phyloP scores from a whole-genome alignment of 495 filamentous ascomycete species.

The Aspergillus hancockii region DNA sequence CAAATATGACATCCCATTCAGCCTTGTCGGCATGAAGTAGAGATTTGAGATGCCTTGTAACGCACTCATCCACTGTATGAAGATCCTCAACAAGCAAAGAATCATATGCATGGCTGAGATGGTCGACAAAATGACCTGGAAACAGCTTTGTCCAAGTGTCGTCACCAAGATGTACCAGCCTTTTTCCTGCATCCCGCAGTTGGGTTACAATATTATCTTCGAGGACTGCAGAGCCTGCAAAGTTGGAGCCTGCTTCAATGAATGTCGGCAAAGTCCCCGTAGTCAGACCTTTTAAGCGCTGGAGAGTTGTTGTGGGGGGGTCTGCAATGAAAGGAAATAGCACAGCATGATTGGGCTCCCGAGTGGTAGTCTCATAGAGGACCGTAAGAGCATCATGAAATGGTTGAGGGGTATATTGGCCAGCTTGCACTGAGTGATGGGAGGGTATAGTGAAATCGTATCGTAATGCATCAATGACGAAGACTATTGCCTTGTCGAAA shows the following conservation, averaged over 20 bases:
- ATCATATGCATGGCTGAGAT: slow-evolving; percentile 81
- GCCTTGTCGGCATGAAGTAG: slow-evolving; percentile 61
- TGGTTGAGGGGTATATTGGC: slow-evolving; percentile 52
- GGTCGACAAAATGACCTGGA: slow-evolving; percentile 81
- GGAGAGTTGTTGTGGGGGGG: slow-evolving; percentile 87
- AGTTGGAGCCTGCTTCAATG: slow-evolving; percentile 87
- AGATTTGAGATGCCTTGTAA: slow-evolving; percentile 84
- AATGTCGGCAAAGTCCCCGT: slow-evolving; percentile 94
- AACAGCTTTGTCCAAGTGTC: slow-evolving; percentile 94
- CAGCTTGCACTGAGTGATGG: slow-evolving; percentile 38
- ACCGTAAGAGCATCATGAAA: slow-evolving; percentile 86
- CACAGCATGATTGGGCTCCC: slow-evolving; percentile 75
- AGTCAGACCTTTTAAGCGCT: slow-evolving; percentile 87
- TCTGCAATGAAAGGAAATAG: slow-evolving; percentile 94
- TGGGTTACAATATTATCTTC: slow-evolving; percentile 92
- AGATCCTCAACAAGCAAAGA: slow-evolving; percentile 97
- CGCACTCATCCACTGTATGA: slow-evolving; percentile 92
- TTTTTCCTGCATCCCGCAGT: slow-evolving; percentile 71
- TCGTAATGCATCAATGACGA: slow-evolving; percentile 88
- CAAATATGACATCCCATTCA: slow-evolving; percentile 88
- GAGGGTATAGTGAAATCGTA: slow-evolving; percentile 94
- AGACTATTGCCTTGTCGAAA: slow-evolving; percentile 86
- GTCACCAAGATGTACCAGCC: slow-evolving; percentile 86
- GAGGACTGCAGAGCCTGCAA: slow-evolving; percentile 88
- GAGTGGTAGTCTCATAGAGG: slow-evolving; percentile 71